Evolutionary conservation across 2,329 filamentous ascomycete genomes (phyloP).

Genomic region (Arthrobotrys megalospora): DNA sequence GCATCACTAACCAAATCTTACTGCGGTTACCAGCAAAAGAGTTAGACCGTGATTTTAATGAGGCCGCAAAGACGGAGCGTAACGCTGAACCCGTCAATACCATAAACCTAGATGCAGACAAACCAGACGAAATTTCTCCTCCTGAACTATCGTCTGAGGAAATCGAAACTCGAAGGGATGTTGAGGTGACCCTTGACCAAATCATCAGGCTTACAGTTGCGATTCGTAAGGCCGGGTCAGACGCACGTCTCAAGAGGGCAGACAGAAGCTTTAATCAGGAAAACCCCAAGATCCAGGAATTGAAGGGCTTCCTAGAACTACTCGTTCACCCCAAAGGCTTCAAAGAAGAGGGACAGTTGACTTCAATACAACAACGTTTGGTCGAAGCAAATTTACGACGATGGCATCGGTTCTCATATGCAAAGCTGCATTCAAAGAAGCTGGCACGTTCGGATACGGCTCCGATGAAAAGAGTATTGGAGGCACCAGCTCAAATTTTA

Average conservation of each 20-base stretch:
- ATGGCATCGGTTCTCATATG: slow-evolving; percentile 43
- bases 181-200: slow-evolving; percentile 44
- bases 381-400: slow-evolving; percentile 41
- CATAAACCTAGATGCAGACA: neutral
- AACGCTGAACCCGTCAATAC: neutral
- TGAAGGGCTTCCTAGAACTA: slow-evolving; percentile 31
- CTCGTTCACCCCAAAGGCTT: slow-evolving; percentile 26
- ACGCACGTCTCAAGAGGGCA: slow-evolving; percentile 34
- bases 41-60: neutral
- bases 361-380: slow-evolving; percentile 26
- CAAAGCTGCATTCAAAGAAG: slow-evolving; percentile 37
- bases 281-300: slow-evolving; percentile 16
- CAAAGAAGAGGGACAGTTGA: slow-evolving; percentile 30
- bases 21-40: neutral
- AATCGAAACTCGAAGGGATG: slow-evolving; percentile 35
- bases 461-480: neutral
- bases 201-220: slow-evolving; percentile 49
- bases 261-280: slow-evolving; percentile 24
- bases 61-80: neutral
- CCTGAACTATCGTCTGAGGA: slow-evolving; percentile 14
- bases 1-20: neutral
- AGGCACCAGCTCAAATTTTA: neutral
- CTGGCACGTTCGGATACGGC: slow-evolving; percentile 24
- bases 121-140: neutral
- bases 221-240: slow-evolving; percentile 42